Conservation (phyloP, 2,329 filamentous ascomycete species). For the Scolecobasidium constrictum region DNA sequence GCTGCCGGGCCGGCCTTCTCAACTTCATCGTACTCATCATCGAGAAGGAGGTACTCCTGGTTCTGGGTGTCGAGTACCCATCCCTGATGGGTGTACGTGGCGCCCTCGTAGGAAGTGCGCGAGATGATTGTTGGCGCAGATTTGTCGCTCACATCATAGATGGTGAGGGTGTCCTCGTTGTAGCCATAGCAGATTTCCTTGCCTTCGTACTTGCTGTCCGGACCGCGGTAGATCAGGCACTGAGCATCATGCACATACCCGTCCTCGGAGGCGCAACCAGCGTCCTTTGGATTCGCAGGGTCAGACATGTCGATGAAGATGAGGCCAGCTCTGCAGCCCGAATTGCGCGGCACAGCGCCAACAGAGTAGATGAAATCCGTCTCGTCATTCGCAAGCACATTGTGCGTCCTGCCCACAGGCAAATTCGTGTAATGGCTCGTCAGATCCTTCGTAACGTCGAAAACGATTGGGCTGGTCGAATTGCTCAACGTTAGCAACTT, state of each 20-base stretch:
- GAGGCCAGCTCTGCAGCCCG: slow-evolving; percentile 40
- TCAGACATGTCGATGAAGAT: slow-evolving; percentile 49
- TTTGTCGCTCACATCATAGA: slow-evolving; percentile 44
- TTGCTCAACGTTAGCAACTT: slow-evolving; percentile 39
- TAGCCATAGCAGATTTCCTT: slow-evolving; percentile 47
- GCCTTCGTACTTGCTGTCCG: slow-evolving; percentile 36
- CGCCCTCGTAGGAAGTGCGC: slow-evolving; percentile 44
- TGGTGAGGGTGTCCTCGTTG: slow-evolving; percentile 42
- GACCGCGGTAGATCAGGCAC: slow-evolving; percentile 45
- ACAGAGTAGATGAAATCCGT: slow-evolving; percentile 32
- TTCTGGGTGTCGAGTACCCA: slow-evolving; percentile 38
- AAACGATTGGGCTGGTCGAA: slow-evolving; percentile 30
- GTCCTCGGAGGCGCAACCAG: slow-evolving; percentile 44
- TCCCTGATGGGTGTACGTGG: slow-evolving; percentile 49
- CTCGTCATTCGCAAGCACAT: slow-evolving; percentile 41
- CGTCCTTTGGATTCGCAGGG: slow-evolving; percentile 39
- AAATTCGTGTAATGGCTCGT: slow-evolving; percentile 29
- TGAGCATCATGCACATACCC: slow-evolving; percentile 53
- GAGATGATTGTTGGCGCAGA: slow-evolving; percentile 36
- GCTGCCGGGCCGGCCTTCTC: slow-evolving; percentile 26
- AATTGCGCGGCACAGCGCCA: slow-evolving; percentile 31
- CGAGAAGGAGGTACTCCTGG: slow-evolving; percentile 36
- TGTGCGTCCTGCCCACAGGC: slow-evolving; percentile 38
- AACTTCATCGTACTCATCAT: slow-evolving; percentile 41
- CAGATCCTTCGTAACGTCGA: slow-evolving; percentile 31